Base-by-base conservation (phyloP, 1,284 basidiomycete species). In the Phenoliferia sp. region DNA sequence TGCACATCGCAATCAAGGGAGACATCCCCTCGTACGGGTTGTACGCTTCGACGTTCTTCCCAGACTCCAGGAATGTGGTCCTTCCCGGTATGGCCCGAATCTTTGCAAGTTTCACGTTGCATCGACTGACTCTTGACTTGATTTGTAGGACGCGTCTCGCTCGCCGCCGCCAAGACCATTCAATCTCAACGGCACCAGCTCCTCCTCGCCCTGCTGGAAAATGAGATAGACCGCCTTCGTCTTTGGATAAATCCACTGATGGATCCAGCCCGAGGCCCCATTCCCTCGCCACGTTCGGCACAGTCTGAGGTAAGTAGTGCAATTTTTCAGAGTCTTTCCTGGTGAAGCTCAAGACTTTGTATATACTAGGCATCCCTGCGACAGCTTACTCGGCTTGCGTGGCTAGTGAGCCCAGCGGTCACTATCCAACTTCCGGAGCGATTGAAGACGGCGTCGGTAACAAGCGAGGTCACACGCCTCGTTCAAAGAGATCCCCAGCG, bases 161-260 rank as follows among this genome's bases (percentile, higher is more conserved):
- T 60, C 16, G 19, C 65, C 2, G 29, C 63, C 3, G 72, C 69
- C 6, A 52, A 50, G 6, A 77, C 81, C 15, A 82, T 83, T 63
- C 84, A 91, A 59, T 84, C 84, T 58, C 86, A 84, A 62, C 81
- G 89, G 6, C 88, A 89, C 62, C 83, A 85, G 28, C 87, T 94
- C 2, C 81, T 98, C 32, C 85, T 88, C 59, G 80, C 95, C 4
- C 83, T 99, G 17, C 86, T 94, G 16, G 92, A 96, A 78, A 94
- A 91, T 76, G 96, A 99, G 78, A 87, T 95, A 55, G 87, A 84
- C 75, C 85, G 93, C 17, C 80, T 99, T 59, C 85, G 83, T 3
- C 94, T 99, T 1, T 99, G 96, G 96, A 83, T 84, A 59, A 98
- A 99, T 78, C 92, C 94, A 0, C 83, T 86, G 32, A 89, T 88